Percentiles rank a stretch among this genome's conserved stretches.
These are phyloP conservation scores for Coniochaeta prunicola DNA, from an alignment of 2,329 filamentous ascomycete genomes.

Conservation along the genomic window DNA sequence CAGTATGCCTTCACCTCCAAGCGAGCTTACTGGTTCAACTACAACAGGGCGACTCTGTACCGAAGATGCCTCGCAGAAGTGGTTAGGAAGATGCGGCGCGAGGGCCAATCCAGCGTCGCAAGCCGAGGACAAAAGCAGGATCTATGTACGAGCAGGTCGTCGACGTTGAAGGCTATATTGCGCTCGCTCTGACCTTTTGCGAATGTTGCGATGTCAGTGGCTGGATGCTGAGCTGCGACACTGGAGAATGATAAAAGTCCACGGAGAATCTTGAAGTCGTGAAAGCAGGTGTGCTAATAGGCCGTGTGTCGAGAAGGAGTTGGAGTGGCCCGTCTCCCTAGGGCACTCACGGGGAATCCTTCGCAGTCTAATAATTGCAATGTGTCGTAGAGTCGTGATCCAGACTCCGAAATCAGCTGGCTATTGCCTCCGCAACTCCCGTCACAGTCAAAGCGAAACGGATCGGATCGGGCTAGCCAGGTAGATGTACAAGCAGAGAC, in stretches of 20 bases:
- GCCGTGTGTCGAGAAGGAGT: neutral
- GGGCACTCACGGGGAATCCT: neutral
- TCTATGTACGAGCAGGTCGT: neutral
- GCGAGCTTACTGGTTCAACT: neutral
- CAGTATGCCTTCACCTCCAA: neutral
- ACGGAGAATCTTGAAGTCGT: neutral
- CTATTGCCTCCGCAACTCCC: neutral
- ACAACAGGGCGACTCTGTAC: neutral
- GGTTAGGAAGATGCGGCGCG: neutral
- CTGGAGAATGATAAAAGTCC: neutral
- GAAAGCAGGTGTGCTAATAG: neutral
- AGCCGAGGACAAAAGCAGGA: neutral
- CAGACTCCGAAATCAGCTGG: neutral
- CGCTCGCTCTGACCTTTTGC: neutral
- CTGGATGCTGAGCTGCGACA: neutral
- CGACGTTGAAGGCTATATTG: neutral
- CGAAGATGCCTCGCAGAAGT: neutral
- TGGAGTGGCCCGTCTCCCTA: neutral
- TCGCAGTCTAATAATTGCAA: neutral
- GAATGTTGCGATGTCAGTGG: neutral
- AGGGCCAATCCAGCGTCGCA: neutral
- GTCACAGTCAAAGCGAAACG: neutral
- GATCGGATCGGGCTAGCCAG: neutral
- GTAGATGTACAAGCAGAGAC: neutral
- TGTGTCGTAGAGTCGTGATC: neutral